Evolutionary conservation across 2,329 filamentous ascomycete genomes (phyloP).

Genomic region (Arthrobotrys sphaeroides): DNA sequence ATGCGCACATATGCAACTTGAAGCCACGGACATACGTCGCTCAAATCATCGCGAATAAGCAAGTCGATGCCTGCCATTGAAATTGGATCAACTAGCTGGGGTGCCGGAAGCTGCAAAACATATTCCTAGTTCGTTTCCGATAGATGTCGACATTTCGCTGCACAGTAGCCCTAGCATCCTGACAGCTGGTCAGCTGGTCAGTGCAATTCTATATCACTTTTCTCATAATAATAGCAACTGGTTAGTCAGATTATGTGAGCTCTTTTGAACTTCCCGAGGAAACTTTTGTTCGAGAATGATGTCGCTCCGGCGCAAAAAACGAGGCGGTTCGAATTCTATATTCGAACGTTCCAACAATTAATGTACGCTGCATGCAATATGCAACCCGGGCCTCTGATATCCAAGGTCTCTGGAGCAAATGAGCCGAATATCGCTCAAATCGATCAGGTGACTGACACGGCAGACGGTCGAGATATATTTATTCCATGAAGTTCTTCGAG

Average conservation of each 20-base stretch:
- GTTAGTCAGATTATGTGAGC: not conserved
- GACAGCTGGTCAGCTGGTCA: conserved; percentile 26
- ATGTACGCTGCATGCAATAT: conserved; percentile 16
- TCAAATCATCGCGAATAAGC: conserved; percentile 25
- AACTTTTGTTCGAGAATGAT: not conserved
- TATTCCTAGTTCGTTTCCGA: conserved; percentile 36
- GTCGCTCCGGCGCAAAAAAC: conserved; percentile 8
- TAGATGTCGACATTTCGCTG: conserved; percentile 19
- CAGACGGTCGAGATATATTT: not conserved
- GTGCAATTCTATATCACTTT: conserved; percentile 13
- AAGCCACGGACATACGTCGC: conserved; percentile 29
- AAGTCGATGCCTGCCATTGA: conserved; percentile 4
- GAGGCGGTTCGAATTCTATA: conserved; percentile 24
- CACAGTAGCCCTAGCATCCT: conserved; percentile 11
- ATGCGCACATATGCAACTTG: conserved; percentile 36
- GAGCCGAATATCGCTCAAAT: conserved; percentile 14
- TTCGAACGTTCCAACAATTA: conserved; percentile 13
- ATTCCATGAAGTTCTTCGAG: not conserved
- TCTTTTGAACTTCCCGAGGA: conserved; percentile 11
- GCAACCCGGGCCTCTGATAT: not conserved
- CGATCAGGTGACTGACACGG: conserved; percentile 13
- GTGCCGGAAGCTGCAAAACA: conserved; percentile 41
- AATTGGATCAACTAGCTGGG: conserved; percentile 22
- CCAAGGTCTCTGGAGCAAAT: not conserved
- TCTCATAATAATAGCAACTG: conserved; percentile 17